phyloP scores from a whole-genome alignment of 192 early-diverging fungal species.

The Entophlyctis luteolus region DNA sequence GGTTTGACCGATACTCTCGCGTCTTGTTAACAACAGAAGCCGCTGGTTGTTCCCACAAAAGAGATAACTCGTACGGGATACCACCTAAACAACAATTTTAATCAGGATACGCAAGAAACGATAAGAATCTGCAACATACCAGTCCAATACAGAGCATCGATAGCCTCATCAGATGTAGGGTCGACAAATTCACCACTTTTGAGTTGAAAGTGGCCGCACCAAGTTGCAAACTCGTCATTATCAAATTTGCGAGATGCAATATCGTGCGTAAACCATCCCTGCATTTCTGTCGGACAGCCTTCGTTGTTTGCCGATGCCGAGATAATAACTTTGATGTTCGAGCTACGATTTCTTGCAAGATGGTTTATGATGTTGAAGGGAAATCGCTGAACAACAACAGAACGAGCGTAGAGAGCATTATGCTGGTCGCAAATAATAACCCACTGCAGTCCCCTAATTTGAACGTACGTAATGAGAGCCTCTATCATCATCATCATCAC shows the following conservation, averaged over 20 bases:
- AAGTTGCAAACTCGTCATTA: slow-evolving; percentile 15
- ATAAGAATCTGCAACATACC: neutral
- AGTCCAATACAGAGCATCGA: slow-evolving; percentile 20
- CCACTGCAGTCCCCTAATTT: slow-evolving; percentile 3
- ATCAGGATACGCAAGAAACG: neutral
- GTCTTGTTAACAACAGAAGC: slow-evolving; percentile 6
- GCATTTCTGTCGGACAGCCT: slow-evolving; percentile 17
- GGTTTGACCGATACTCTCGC: slow-evolving; percentile 9
- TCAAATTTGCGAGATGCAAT: slow-evolving; percentile 20
- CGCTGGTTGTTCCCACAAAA: slow-evolving; percentile 17
- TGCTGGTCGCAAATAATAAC: slow-evolving; percentile 19
- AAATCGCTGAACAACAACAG: neutral
- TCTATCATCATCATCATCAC: slow-evolving; percentile 3
- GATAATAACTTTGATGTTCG: slow-evolving; percentile 21
- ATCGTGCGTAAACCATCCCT: slow-evolving; percentile 11
- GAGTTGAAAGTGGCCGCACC: slow-evolving; percentile 16
- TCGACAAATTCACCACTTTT: slow-evolving; percentile 3
- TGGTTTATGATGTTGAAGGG: slow-evolving; percentile 5
- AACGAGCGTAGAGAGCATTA: slow-evolving; percentile 15
- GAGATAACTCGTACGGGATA: slow-evolving; percentile 15
- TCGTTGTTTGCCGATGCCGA: slow-evolving; percentile 25
- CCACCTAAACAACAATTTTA: slow-evolving; percentile 6
- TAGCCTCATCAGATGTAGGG: slow-evolving; percentile 18
- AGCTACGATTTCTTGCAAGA: slow-evolving; percentile 5
- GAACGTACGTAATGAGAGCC: neutral